Base-by-base conservation (phyloP, 306 rosid genomes). In the Cicer judaicum region DNA sequence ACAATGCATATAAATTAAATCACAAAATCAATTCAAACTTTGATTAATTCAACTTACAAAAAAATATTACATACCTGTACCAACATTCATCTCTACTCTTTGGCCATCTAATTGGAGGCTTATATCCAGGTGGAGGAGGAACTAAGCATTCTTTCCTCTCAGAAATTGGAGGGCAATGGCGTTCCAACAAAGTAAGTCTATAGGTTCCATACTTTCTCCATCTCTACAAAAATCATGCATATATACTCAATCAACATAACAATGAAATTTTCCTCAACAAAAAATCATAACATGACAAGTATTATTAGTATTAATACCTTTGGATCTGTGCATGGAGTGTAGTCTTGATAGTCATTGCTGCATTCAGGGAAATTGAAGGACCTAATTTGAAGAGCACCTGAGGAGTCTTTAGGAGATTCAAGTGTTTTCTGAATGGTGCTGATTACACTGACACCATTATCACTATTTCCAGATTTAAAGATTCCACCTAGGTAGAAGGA, bases 311-410 rank as follows among this genome's bases (percentile, higher is more conserved):
- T 21, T 2, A 72, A 36, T 90, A 95, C 99, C 96, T 75, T 92
- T 68, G 99, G 99, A 89, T 95, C 96, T 48, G 98, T 95, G 92
- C 99, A 95, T 10, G 99, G 99, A 54, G 99, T 95, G 81, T 87
- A 92, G 84, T 87, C 99, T 82, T 95, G 99, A 74, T 78, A 88
- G 16, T 92, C 91, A 2, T 3, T 48, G 82, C 86, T 53, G 82
- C 99, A 95, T 75, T 86, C 91, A 14, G 95, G 85, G 79, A 90
- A 92, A 55, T 10, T 43, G 43, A 82, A 44, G 7, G 91, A 36
- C 57, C 76, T 88, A 56, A 86, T 62, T 46, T 85, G 96, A 18
- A 95, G 88, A 46, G 96, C 73, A 50, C 81, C 90, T 8, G 77
- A 64, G 5, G 80, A 7, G 21, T 80, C 89, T 71, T 64, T 82